Base-by-base conservation (phyloP, 2,329 filamentous ascomycete genomes). In the Dactylellina sp. region DNA sequence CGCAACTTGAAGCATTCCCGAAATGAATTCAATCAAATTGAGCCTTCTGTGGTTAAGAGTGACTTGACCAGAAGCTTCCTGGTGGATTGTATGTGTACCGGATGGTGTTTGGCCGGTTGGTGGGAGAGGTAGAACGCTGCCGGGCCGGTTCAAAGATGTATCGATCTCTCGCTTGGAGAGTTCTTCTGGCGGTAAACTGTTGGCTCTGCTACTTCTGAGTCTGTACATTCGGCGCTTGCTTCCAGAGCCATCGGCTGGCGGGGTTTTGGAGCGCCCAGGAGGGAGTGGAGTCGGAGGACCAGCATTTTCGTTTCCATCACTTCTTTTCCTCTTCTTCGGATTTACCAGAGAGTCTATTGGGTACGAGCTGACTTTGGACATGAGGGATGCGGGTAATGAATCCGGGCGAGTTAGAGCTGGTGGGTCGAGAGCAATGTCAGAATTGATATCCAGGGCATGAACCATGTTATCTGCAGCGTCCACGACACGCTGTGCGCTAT, bases 401-500 rank as follows among this genome's bases (percentile, higher is more conserved):
- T 74, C 60, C 79, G 72, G n/a, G 81, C 72, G 52, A 50, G 72
- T 24, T 55, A 60, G 24, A 46, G 82, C 37, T 82, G 82, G 47
- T 83, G 80, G 6, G 86, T 87, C 11, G 85, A 87, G 75, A n/a
- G 89, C 89, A 44, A 91, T 85, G 77, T 89, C 87, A 88, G 91
- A 89, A 78, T 91, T 89, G 80, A 91, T 86, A 78, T 91, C 89
- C 77, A 91, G 91, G 11, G 89, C 89, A 80, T 91, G 88, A 7
- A 91, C 89, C 16, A 91, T 89, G 77, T 91, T 91, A 79, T 91
- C 89, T 6, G 89, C 89, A 18, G 89, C 89, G 80, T 91, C 89
- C 2, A 91, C 88, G 1, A 89, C 89, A 71, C 89, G 84, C 78
- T 88, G 85, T 62, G 89, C 89, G 79, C 88, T 91, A 78, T 91